Percentiles rank a stretch among this genome's conserved stretches.
phyloP scores from a whole-genome alignment of 2,329 filamentous ascomycete genomes.

The Botrytis byssoidea region DNA sequence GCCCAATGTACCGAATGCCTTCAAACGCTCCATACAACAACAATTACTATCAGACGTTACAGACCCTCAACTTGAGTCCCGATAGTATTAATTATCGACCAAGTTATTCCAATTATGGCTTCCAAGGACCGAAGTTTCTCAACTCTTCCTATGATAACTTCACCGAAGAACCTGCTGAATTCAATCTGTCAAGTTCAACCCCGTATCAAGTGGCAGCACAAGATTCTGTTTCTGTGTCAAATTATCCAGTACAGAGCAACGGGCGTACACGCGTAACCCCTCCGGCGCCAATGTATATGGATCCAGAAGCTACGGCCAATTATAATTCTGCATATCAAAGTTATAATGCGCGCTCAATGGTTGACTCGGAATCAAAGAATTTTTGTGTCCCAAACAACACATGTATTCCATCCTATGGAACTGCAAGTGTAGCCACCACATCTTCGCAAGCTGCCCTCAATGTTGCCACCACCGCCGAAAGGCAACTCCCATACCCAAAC shows the following conservation, averaged over 20 bases:
- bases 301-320: neutral
- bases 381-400: neutral
- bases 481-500: conserved; percentile 9
- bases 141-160: neutral
- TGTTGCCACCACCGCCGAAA: neutral
- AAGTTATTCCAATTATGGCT: conserved; percentile 1
- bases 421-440: neutral
- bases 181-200: neutral
- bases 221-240: conserved; percentile 15
- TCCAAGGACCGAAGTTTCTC: neutral
- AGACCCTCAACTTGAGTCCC: neutral
- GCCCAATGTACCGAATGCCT: neutral
- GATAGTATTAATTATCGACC: neutral
- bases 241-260: conserved; percentile 9
- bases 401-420: neutral
- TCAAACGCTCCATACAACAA: neutral
- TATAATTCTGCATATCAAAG: conserved; percentile 15
- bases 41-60: neutral
- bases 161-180: conserved; percentile 12
- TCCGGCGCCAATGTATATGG: conserved; percentile 9
- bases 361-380: conserved; percentile 15
- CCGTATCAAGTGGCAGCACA: neutral
- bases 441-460: neutral
- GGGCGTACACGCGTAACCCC: conserved; percentile 2
- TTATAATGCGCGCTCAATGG: conserved; percentile 10